Evolutionary conservation across 2,329 filamentous ascomycete genomes (phyloP), one percentile per base, ranked within the genome.

Genomic region (Ophiostoma montium): DNA sequence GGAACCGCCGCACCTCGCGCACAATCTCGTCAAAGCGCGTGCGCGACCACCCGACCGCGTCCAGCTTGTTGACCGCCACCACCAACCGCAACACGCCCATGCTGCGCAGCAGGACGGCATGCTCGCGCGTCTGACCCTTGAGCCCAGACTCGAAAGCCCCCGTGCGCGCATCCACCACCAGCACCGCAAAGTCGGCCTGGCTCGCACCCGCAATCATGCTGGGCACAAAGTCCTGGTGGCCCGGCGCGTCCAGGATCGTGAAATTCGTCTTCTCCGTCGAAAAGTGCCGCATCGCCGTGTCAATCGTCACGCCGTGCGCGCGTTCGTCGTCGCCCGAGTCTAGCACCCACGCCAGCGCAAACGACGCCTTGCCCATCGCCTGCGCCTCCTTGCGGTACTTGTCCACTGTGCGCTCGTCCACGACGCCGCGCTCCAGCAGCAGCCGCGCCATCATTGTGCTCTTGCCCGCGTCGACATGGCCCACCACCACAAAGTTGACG

Each of bases 171-270:
- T 98, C 92, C 52, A 98, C 86, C 18, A 98, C 92, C 3, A 98
- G 70, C 1, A 98, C 84, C 0, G 89, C 92, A 64, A 96, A 92
- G 62, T 98, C 92, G 10, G 92, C 94, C 65, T 95, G 90, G 52
- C 86, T 92, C 3, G 90, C 88, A 13, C 92, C 92, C 2, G 90
- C 90, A 62, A 98, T 95, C 92, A 98, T 98, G 63, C 95, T 98
- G 1, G 92, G 92, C 18, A 98, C 88, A 61, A 96, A 98, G 62
- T 98, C 92, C 53, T 82, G 78, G 64, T 98, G 92, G 0, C 92
- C 92, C 0, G 92, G 92, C 0, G 92, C 90, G 62, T 98, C 92
- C 5, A 98, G 73, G 42, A 98, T 95, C 1, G 92, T 96, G 60
- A 96, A 96, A 11, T 75, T 76, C 0, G 87, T 92, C 47, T 75